Conservation (phyloP, 1,284 basidiomycete species). For the Psilocybe mexicana region DNA sequence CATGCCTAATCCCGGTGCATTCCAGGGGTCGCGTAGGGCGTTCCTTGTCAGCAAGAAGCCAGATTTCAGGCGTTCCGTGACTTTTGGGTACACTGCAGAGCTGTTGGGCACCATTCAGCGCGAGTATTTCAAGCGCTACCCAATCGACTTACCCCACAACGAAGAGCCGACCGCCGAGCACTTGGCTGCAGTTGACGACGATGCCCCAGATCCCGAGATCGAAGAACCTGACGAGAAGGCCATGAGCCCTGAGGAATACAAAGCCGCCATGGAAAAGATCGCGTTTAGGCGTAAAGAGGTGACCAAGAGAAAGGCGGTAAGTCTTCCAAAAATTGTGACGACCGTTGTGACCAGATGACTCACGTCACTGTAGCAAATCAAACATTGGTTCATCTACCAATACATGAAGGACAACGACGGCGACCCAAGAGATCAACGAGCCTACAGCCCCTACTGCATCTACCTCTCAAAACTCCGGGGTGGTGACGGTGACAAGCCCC, state of each 20-base stretch:
- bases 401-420: slow-evolving; percentile 17
- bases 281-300: neutral
- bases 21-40: slow-evolving; percentile 6
- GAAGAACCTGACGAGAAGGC: too few relatives aligned
- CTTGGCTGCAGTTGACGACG: slow-evolving; percentile 11
- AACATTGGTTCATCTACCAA: slow-evolving; percentile 13
- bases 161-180: slow-evolving; percentile 10
- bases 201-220: slow-evolving; percentile 9
- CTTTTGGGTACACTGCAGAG: neutral
- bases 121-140: slow-evolving; percentile 14
- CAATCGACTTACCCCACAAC: slow-evolving; percentile 9
- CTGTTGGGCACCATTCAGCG: slow-evolving; percentile 9
- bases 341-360: neutral
- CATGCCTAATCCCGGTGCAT: slow-evolving; percentile 17
- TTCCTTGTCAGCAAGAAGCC: slow-evolving; percentile 2
- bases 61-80: slow-evolving; percentile 4
- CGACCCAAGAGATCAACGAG: slow-evolving; percentile 6
- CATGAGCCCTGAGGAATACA: too few relatives aligned
- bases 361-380: slow-evolving; percentile 14
- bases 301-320: slow-evolving; percentile 2
- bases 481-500: neutral
- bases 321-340: neutral
- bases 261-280: too few relatives aligned
- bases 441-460: slow-evolving; percentile 4
- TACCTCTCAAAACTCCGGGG: slow-evolving; percentile 13